Percentiles rank a stretch among this genome's conserved stretches.
These are phyloP conservation scores for Aristolochia californica DNA, from an alignment of 164 flowering plant species.

Conservation along the genomic window DNA sequence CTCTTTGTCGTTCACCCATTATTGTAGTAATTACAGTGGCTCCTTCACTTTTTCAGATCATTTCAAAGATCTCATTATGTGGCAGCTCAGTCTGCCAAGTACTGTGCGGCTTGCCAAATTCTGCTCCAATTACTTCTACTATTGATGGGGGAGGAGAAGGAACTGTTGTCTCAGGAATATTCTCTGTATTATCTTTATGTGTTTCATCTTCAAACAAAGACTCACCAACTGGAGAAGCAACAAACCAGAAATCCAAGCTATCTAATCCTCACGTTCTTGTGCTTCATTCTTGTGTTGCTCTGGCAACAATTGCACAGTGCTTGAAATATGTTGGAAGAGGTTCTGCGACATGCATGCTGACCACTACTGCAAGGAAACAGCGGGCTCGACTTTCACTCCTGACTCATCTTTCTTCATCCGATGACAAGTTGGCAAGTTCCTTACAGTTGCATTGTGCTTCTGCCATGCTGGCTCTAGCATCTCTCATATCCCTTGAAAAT, in stretches of 20 bases:
- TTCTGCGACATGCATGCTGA: slow-evolving; percentile 70
- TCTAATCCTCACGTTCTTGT: slow-evolving; percentile 41
- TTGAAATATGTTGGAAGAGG: slow-evolving; percentile 64
- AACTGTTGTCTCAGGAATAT: slow-evolving; percentile 71
- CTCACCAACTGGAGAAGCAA: slow-evolving; percentile 32
- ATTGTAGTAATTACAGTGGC: not conserved
- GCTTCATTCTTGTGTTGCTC: slow-evolving; percentile 56
- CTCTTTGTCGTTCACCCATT: too few relatives aligned
- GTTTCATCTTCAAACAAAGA: slow-evolving; percentile 39
- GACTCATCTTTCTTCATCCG: slow-evolving; percentile 55
- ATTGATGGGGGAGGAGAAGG: slow-evolving; percentile 88
- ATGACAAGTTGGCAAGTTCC: slow-evolving; percentile 34
- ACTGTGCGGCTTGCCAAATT: slow-evolving; percentile 77
- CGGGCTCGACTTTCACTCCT: slow-evolving; percentile 61
- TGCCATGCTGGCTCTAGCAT: slow-evolving; percentile 89
- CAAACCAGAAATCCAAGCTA: slow-evolving; percentile 37
- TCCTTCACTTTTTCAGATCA: slow-evolving; percentile 46
- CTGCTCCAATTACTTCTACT: slow-evolving; percentile 59
- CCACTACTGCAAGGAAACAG: slow-evolving; percentile 64
- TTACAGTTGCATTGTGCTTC: slow-evolving; percentile 58
- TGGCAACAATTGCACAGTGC: slow-evolving; percentile 71
- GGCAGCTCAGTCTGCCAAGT: slow-evolving; percentile 35
- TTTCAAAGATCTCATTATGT: slow-evolving; percentile 63
- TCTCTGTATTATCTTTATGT: slow-evolving; percentile 56
- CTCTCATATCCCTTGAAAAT: slow-evolving; percentile 70